Evolutionary conservation across 2,329 filamentous ascomycete genomes (phyloP), one percentile per base, ranked within the genome.

Genomic region (Aspergillus ochraceus): DNA sequence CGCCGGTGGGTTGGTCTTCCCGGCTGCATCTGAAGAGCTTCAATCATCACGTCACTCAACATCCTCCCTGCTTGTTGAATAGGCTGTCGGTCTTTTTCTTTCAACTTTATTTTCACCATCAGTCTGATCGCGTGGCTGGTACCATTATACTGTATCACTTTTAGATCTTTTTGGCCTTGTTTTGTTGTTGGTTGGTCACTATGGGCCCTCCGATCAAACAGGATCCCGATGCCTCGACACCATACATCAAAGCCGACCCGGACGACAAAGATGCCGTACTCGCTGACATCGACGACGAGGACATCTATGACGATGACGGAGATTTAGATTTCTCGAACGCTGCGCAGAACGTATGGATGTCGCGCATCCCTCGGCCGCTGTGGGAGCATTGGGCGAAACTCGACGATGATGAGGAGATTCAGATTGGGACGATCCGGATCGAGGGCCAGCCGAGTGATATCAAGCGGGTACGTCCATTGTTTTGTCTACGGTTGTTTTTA

Each of bases 371-470:
- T 20, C 87, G 87, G 64, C 89, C 90, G 72, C 82, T 96, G 59
- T 95, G 91, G 87, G 86, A 94, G 66, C 84, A 88, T 49, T 96
- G 92, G 90, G 79, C 80, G 29, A 83, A 88, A 66, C 77, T 96
- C 14, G 88, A 91, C 68, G 90, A 94, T 63, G 89, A 96, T 66
- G 88, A 89, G 58, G 90, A 93, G 77, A 90, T 96, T 64, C 85
- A 90, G 72, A 86, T 96, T 64, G 92, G 92, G 49, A 94, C 87
- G 30, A 81, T 96, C 70, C 79, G 83, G 66, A 80, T 86, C 10
- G 80, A 83, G 49, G 84, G 83, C n/a, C 78, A 82, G 24, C 80
- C 85, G 62, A 82, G 83, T 17, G 77, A 82, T 64, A 73, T 79
- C 24, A 80, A 83, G 68, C 77, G 80, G 62, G 79, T 81, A 68